A percentile compares a stretch with the other conserved stretches of the same genome.
phyloP scores from a whole-genome alignment of 768 basidiomycete genomes.

The Sarcomyxa edulis region DNA sequence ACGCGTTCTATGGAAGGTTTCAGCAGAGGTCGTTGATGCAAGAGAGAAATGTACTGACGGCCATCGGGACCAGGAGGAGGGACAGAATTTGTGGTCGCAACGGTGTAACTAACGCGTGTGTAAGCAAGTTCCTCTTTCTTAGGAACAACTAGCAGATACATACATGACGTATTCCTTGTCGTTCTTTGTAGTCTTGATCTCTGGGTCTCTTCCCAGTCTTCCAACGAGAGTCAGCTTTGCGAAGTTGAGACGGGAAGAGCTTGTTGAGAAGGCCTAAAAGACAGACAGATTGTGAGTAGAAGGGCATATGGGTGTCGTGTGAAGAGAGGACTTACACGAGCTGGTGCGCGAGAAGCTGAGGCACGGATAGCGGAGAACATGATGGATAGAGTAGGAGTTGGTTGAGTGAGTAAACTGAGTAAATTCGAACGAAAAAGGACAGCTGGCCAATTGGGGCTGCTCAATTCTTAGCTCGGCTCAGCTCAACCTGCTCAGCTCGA shows the following conservation, averaged over 20 bases:
- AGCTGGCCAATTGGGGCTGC: constrained; percentile 1
- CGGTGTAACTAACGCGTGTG: constrained; percentile 50
- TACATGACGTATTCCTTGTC: constrained; percentile 78
- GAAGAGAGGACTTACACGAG: constrained; percentile 39
- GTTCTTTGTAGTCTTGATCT: constrained; percentile 58
- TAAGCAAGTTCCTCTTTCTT: background rate
- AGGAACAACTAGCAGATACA: background rate
- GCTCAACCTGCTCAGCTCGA: constrained; percentile 10
- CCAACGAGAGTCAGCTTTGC: constrained; percentile 79
- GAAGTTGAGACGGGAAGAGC: constrained; percentile 53
- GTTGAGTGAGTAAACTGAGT: constrained; percentile 14
- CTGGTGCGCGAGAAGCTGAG: constrained; percentile 28
- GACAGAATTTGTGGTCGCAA: constrained; percentile 66
- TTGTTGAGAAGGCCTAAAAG: constrained; percentile 61
- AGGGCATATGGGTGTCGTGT: constrained; percentile 2
- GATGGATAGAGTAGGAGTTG: constrained; percentile 5
- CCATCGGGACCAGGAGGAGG: constrained; percentile 57
- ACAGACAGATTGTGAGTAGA: background rate
- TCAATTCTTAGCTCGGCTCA: background rate
- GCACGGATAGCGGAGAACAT: constrained; percentile 54
- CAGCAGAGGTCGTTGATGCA: too few species aligned
- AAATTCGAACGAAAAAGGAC: background rate
- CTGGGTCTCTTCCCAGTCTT: constrained; percentile 65
- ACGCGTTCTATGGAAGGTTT: constrained; percentile 51
- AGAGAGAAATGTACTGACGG: constrained; percentile 26